A percentile compares a stretch with the other conserved stretches of the same genome.
These are phyloP conservation scores for Emergomyces orientalis DNA, from an alignment of 2,329 filamentous ascomycete genomes.

Conservation along the genomic window DNA sequence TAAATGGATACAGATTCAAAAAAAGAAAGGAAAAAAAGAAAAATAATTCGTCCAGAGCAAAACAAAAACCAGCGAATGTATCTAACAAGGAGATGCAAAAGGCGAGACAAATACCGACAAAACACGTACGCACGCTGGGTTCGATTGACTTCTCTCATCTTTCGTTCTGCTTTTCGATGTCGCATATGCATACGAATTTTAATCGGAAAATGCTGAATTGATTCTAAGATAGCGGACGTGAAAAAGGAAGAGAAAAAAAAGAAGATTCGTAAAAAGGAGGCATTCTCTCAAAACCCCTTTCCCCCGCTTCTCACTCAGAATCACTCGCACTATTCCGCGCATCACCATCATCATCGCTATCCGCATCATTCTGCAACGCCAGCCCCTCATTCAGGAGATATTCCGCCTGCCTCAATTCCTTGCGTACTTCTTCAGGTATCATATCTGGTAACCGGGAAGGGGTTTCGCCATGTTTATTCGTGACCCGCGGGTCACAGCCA, in stretches of 20 bases:
- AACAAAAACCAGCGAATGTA: not conserved
- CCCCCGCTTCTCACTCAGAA: conserved; percentile 6
- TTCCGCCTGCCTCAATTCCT: conserved; percentile 36
- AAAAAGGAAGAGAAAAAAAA: not conserved
- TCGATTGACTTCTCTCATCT: not conserved
- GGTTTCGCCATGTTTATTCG: conserved; percentile 41
- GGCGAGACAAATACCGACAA: not conserved
- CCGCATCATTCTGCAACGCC: conserved; percentile 27
- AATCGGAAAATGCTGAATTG: not conserved
- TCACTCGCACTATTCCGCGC: conserved; percentile 27
- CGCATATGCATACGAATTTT: not conserved
- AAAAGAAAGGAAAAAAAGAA: conserved; percentile 9
- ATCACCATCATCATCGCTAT: conserved; percentile 23
- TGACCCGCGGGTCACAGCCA: conserved; percentile 40
- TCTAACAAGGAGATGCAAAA: not conserved
- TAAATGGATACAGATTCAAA: not conserved
- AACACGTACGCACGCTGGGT: not conserved
- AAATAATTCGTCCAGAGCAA: no score
- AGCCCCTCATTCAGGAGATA: conserved; percentile 40
- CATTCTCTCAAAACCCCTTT: not conserved
- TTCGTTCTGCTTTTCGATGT: not conserved
- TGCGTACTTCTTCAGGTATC: conserved; percentile 35
- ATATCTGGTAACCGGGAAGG: conserved; percentile 37
- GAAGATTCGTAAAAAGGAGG: not conserved
- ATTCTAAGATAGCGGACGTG: not conserved